Evolutionary conservation across 192 early-diverging fungal species (phyloP).

Genomic region (Coemansia sp.): DNA sequence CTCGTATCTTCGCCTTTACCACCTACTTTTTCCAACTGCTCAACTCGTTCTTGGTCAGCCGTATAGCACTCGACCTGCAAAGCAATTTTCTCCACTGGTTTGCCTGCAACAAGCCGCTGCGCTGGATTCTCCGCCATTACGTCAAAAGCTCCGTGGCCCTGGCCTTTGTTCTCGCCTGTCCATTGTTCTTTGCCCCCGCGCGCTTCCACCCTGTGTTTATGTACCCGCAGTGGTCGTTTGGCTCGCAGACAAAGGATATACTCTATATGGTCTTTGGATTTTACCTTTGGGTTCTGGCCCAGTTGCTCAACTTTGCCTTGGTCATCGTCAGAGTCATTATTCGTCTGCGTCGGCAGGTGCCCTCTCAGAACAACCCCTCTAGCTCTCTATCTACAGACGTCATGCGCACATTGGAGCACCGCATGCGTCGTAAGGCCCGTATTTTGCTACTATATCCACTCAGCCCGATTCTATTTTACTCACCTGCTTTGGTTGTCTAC

Average conservation of each 20-base stretch:
- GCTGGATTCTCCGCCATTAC: conserved; percentile 43
- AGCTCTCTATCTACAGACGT: conserved; percentile 35
- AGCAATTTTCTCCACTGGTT: conserved; percentile 48
- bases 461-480: conserved; percentile 46
- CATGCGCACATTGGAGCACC: conserved; percentile 48
- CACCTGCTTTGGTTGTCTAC: conserved; percentile 36
- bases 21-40: conserved; percentile 45
- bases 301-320: conserved; percentile 43
- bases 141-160: conserved; percentile 14
- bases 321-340: conserved; percentile 34
- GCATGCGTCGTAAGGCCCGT: conserved; percentile 48
- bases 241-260: conserved; percentile 20
- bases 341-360: conserved; percentile 26
- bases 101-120: conserved; percentile 26
- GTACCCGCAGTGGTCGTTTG: conserved; percentile 49
- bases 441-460: conserved; percentile 46
- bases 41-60: conserved; percentile 39
- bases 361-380: conserved; percentile 17
- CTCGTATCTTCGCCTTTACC: conserved; percentile 40
- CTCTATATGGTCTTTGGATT: conserved; percentile 41
- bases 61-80: conserved; percentile 49
- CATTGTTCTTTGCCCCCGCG: conserved; percentile 38
- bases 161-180: conserved; percentile 27
- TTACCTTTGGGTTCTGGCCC: conserved; percentile 37
- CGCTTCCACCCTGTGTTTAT: conserved; percentile 34